Conservation (phyloP, 139 green algal genomes). For the Tetradesmus lagerheimii region DNA sequence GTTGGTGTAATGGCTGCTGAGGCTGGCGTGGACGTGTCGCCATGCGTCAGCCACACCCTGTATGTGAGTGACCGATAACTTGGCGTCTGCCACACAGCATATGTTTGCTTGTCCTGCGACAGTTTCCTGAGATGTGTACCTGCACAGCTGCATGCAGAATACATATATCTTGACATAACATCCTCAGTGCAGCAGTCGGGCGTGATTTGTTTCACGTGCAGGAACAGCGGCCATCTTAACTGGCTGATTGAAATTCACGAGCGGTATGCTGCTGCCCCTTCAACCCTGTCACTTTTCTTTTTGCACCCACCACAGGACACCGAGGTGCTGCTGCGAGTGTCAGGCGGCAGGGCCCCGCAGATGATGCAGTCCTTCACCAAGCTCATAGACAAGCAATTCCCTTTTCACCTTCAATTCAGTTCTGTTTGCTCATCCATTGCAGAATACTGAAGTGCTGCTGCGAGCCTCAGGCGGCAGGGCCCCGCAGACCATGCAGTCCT, state of each 20-base stretch:
- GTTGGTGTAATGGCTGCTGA: constrained; percentile 58
- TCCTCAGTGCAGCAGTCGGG: no score
- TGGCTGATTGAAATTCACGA: no score
- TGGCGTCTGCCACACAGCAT: no score
- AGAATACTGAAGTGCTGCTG: constrained; percentile 74
- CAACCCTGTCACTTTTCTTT: no score
- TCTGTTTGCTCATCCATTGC: not conserved
- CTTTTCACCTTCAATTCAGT: not conserved
- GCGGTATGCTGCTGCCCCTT: no score
- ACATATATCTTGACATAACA: no score
- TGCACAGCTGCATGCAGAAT: no score
- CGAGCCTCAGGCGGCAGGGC: constrained; percentile 58
- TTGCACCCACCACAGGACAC: constrained; percentile 61
- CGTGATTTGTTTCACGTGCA: no score
- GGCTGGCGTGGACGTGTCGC: constrained; percentile 68
- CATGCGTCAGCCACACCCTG: constrained; percentile 84
- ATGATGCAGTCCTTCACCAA: constrained; percentile 84
- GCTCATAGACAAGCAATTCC: constrained; percentile 35
- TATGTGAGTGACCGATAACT: constrained; percentile 81
- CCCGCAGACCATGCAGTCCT: constrained; percentile 77
- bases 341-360: constrained; percentile 67
- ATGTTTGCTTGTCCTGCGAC: no score
- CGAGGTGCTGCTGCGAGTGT: constrained; percentile 58
- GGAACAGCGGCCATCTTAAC: no score
- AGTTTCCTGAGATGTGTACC: no score